Evolutionary conservation across 1,284 basidiomycete species (phyloP), one percentile per base, ranked within the genome.

Genomic region (Ustilago sp.): DNA sequence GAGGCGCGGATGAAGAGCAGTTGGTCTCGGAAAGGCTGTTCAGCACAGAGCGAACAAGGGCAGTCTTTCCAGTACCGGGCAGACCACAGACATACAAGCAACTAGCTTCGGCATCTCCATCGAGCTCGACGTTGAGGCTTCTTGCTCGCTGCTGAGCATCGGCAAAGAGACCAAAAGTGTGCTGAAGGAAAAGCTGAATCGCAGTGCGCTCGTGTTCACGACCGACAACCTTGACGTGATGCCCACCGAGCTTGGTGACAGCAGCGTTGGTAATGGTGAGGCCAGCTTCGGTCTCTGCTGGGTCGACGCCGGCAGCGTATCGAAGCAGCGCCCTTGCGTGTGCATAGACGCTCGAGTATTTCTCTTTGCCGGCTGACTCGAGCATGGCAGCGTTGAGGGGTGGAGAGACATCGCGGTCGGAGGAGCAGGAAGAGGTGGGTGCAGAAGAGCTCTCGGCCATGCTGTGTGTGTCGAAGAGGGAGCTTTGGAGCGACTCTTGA

Each of bases 51-150:
- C 80, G 78, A 4, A 88, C 74, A 2, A 88, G 81, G 3, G 86
- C 87, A 11, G 87, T 88, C 77, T 88, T 88, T 55, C 87, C 87
- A 4, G 87, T 87, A 1, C 87, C 87, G 3, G 87, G 87, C 34
- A 86, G 81, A n/a, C 87, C 87, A 31, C 87, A 87, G 36, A 88
- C 82, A 77, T 87, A 87, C 23, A 88, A 79, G 59, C 80, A 72
- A 4, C 75, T 73, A 0, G 80, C 77, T 34, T 77, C 71, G 2
- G 64, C 13, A 47, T 79, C 76, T 28, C 80, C 80, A 39, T 81
- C 78, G 36, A 81, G 74, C 63, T 77, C 66, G 15, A 80, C 73
- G 34, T 55, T 57, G 54, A 68, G 59, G 59, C 53, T 65, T 3
- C 47, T 36, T 6, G 71, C 66, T 17, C 54, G 55, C 32, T 58